phyloP scores from a whole-genome alignment of 78 protist genomes.

The Dictyostelium firmibasis region DNA sequence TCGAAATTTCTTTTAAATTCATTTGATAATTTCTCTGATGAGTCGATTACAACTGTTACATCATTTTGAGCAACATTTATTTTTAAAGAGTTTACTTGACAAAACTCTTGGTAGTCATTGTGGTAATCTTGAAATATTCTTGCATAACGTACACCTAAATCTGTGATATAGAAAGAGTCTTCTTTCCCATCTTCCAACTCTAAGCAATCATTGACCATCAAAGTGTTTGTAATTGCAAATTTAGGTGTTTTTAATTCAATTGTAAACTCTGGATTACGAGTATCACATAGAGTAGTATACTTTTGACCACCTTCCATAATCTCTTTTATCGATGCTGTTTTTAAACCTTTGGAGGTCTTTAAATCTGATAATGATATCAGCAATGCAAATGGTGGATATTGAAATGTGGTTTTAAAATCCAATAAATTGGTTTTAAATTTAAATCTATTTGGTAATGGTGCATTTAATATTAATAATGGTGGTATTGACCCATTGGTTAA shows the following conservation, averaged over 20 bases:
- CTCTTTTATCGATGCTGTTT: background rate
- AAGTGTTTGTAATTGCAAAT: background rate
- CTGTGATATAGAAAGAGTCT: background rate
- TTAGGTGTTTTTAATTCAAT: background rate
- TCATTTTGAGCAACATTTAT: background rate
- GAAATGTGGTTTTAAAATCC: background rate
- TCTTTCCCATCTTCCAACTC: background rate
- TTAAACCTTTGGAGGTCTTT: background rate
- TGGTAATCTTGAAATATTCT: background rate
- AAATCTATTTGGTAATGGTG: background rate
- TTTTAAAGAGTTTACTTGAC: background rate
- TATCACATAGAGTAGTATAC: background rate
- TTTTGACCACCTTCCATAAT: background rate
- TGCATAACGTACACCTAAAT: background rate
- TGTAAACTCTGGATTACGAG: background rate
- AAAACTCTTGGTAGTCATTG: background rate
- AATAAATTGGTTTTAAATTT: background rate
- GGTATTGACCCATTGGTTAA: background rate
- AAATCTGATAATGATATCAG: background rate
- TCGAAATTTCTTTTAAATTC: background rate
- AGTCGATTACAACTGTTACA: background rate
- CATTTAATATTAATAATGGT: background rate
- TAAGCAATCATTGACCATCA: background rate
- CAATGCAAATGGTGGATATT: background rate
- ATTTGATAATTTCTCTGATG: background rate